Evolutionary conservation across 1,284 basidiomycete species (phyloP), one percentile per base, ranked within the genome.

Genomic region (Sanghuangporus weigelae): DNA sequence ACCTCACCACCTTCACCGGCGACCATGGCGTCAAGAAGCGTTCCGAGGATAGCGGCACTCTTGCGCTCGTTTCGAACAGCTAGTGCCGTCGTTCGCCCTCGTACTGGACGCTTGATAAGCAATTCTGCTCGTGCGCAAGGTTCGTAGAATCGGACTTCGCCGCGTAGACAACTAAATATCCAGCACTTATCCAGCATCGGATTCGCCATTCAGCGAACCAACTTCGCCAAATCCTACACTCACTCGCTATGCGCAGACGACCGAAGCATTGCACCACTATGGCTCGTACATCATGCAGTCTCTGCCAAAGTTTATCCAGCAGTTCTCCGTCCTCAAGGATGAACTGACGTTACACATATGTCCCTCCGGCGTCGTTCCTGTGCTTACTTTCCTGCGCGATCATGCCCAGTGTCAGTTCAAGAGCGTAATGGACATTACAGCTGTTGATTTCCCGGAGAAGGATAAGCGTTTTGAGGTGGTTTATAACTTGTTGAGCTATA

Each of bases 361-460:
- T 0, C 97, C 97, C 5, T 82, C 87, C 23, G 92, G 85, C 62
- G 79, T 99, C 70, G 74, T 96, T 60, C 95, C 93, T 36, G 87
- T 93, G 58, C 82, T 99, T 69, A 92, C 87, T 19, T 99, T 99
- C 82, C 83, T 99, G 66, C 89, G 96, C 67, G 96, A 99, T 79
- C 97, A 99, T 78, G 86, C 91, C 3, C 93, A 96, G 76, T 95
- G 93, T 72, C 96, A 97, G 74, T 99, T 93, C 84, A 98, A 97
- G 80, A 79, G 82, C 62, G 82, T 91, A 67, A 92, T 97, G 84
- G 96, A 99, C 74, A 91, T 99, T 72, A 94, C 90, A 65, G 97
- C 93, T 49, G 96, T 92, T 38, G 97, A 99, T 79, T 98, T 89
- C 74, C 97, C 97, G 1, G 94, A 96, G 71, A 83, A 93, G 67